Base-by-base conservation (phyloP, 768 basidiomycete genomes). In the Xerocomus brunneocitrinus region DNA sequence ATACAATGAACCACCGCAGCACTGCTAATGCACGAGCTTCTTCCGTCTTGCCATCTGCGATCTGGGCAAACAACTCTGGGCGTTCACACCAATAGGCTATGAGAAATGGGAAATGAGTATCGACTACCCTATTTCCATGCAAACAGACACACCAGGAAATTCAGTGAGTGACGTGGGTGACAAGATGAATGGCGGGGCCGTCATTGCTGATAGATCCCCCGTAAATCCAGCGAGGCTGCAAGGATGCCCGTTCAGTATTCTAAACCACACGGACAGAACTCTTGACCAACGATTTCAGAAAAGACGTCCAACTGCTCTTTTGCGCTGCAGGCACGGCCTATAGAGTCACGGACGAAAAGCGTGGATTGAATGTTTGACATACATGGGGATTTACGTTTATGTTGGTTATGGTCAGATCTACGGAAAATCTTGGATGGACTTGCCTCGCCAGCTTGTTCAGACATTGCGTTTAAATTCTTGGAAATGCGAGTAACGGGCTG, bases 11-110 rank as follows among this genome's bases (percentile, higher is more conserved):
- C 95, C 95, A 99, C 62, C 80, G 82, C 42, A 98, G 77, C n/a
- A 98, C 91, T 6, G 84, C 81, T 48, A 90, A 74, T 3, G 84
- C 78, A 47, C 94, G 78, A 2, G 84, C 83, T 68, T 94, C 86
- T 30, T 84, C 80, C 12, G 80, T 82, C 65, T 76, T 77, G 5
- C 85, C 91, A 59, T 86, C 84, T 19, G 86, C 82, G 66, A 98
- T 98, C 22, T 82, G 83, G 4, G 93, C 83, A 64, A 99, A 98
- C 50, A 93, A 75, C 50, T 85, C 85, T 27, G 93, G 93, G 47
- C 90, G 89, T 68, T 98, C 95, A 65, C 93, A 91, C 95, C 95
- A 98, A 71, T 98, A 97, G 0, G 94, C 94, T 91, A n/a, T n/a
- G n/a, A n/a, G n/a, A n/a, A n/a, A 58, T 24, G 25, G 46, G 16